A percentile compares a stretch with the other conserved stretches of the same genome.
Evolutionary conservation across 495 filamentous ascomycete species (phyloP).

Genomic region (Cetradonia linearis): DNA sequence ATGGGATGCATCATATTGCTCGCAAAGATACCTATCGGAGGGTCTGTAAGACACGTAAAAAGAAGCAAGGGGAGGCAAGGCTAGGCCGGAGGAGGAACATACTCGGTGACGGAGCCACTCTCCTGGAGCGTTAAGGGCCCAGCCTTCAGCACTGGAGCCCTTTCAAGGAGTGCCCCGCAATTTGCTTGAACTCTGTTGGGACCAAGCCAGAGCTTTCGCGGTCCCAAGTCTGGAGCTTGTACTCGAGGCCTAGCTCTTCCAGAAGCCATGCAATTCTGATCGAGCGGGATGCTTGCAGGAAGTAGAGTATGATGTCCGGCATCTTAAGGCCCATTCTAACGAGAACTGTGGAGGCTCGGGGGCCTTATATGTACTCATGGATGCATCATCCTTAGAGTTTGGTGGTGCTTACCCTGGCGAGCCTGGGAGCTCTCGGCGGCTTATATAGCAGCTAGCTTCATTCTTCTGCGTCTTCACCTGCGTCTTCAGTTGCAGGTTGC

Average conservation of each 20-base stretch:
- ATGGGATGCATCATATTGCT: slow-evolving; percentile 30
- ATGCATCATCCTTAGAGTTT: background rate
- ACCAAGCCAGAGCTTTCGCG: slow-evolving; percentile 27
- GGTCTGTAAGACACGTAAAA: background rate
- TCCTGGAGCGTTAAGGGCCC: slow-evolving; percentile 28
- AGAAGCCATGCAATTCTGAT: slow-evolving; percentile 36
- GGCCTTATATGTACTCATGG: too few species aligned
- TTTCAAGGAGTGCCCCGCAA: slow-evolving; percentile 29
- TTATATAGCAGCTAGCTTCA: too few species aligned
- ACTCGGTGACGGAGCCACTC: slow-evolving; percentile 34
- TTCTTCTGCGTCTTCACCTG: too few species aligned
- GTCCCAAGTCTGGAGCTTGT: slow-evolving; percentile 26
- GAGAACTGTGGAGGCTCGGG: background rate
- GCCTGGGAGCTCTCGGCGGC: too few species aligned
- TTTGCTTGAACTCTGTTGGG: slow-evolving; percentile 27
- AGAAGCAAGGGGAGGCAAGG: background rate
- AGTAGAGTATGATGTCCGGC: slow-evolving; percentile 34
- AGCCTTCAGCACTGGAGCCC: slow-evolving; percentile 31
- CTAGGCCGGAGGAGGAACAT: background rate
- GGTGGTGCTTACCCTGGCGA: too few species aligned
- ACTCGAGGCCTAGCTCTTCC: slow-evolving; percentile 30
- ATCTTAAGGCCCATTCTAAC: slow-evolving; percentile 10
- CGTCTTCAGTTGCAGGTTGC: background rate
- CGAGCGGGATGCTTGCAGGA: slow-evolving; percentile 34
- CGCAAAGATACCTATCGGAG: slow-evolving; percentile 29